Evolutionary conservation across 1,284 basidiomycete species (phyloP).

Genomic region (Pascua guehoae): DNA sequence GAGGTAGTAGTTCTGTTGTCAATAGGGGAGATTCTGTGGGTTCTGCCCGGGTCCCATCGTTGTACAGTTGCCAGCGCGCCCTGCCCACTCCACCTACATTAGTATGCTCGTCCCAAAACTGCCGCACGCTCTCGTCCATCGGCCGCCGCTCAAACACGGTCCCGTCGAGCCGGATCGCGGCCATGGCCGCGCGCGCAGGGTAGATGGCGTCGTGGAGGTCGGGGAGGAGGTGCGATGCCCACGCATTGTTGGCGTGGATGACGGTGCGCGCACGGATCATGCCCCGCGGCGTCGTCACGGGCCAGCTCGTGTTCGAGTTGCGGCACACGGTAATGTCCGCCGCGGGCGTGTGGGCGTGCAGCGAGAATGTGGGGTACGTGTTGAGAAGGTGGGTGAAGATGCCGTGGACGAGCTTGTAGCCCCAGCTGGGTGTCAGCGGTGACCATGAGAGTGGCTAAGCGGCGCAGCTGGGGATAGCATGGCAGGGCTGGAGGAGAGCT

Average conservation of each 20-base stretch:
- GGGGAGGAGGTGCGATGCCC: constrained; percentile 7
- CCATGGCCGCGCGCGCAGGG: constrained; percentile 20
- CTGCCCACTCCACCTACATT: no score
- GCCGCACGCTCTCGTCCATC: constrained; percentile 14
- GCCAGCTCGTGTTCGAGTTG: constrained; percentile 8
- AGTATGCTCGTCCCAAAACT: no score
- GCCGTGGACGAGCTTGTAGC: no score
- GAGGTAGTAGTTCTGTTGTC: constrained; percentile 23
- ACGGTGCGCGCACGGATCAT: constrained; percentile 19
- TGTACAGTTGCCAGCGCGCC: neutral
- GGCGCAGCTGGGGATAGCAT: no score
- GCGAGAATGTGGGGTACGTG: no score
- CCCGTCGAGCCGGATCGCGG: constrained; percentile 24
- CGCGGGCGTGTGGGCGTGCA: constrained; percentile 27
- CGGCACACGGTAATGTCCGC: neutral
- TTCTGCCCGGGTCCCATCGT: constrained; percentile 25
- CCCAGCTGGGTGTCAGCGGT: no score
- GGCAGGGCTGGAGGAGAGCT: no score
- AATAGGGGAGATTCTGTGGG: constrained; percentile 21
- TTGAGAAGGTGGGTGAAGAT: no score
- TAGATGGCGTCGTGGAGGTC: neutral
- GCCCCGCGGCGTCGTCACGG: constrained; percentile 23
- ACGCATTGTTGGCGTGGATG: constrained; percentile 27
- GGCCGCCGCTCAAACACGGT: constrained; percentile 6
- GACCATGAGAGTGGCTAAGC: no score